A percentile compares a stretch with the other conserved stretches of the same genome.
phyloP scores from a whole-genome alignment of 768 basidiomycete species.

The Kwoniella bestiolae region DNA sequence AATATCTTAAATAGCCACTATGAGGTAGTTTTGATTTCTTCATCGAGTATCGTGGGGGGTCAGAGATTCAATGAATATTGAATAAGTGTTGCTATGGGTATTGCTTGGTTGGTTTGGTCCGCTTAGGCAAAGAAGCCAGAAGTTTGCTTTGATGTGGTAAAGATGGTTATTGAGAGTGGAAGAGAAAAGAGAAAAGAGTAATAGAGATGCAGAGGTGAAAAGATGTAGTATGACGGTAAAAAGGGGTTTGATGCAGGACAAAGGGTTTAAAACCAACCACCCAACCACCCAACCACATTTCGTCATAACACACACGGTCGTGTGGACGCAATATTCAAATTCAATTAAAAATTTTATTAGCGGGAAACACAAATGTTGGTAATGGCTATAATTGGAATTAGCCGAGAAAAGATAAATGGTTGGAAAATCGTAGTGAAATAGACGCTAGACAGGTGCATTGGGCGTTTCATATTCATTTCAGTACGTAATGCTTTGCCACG shows the following conservation, averaged over 20 bases:
- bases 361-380: neutral
- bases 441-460: no score
- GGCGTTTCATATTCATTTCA: neutral
- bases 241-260: neutral
- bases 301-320: slow-evolving; percentile 5
- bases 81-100: neutral
- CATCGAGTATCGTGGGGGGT: slow-evolving; percentile 33
- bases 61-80: slow-evolving; percentile 10
- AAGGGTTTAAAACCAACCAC: neutral
- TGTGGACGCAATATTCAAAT: neutral
- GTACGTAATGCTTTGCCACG: neutral
- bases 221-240: neutral
- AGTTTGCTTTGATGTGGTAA: neutral
- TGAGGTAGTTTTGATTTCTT: slow-evolving; percentile 52
- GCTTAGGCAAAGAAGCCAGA: neutral
- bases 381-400: slow-evolving; percentile 4
- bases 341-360: neutral
- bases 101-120: neutral
- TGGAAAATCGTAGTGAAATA: neutral
- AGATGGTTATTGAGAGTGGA: neutral
- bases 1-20: slow-evolving; percentile 44
- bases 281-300: neutral
- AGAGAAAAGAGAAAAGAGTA: slow-evolving; percentile 6
- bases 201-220: neutral
- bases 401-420: slow-evolving; percentile 1